Evolutionary conservation across 352 stramenopile genomes (phyloP).

Genomic region (Phytophthora sojae): DNA sequence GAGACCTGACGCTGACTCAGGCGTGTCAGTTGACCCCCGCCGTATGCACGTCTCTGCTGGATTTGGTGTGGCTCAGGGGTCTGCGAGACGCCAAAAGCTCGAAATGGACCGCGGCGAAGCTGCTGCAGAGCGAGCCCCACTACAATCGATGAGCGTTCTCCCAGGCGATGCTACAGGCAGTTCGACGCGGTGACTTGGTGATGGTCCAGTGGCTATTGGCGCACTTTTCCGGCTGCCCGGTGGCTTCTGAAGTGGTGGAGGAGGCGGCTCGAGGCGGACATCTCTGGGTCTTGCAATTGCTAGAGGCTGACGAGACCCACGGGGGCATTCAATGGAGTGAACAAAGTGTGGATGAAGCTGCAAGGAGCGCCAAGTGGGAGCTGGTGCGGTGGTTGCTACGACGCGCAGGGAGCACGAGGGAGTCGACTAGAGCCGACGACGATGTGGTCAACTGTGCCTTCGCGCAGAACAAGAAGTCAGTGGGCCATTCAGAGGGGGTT

Average conservation of each 20-base stretch:
- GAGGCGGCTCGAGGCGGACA: constrained; percentile 16
- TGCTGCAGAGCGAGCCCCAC: constrained; percentile 12
- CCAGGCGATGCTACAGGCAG: not conserved
- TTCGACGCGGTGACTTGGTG: constrained; percentile 2
- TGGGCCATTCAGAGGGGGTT: constrained; percentile 7
- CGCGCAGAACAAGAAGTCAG: constrained; percentile 16
- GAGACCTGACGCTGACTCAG: constrained; percentile 1
- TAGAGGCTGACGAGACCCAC: constrained; percentile 1
- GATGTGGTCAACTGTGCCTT: constrained; percentile 10
- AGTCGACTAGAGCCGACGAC: not conserved
- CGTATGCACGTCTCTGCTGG: constrained; percentile 4
- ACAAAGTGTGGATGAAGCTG: constrained; percentile 1
- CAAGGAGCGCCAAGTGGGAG: constrained; percentile 2
- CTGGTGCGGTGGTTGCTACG: constrained; percentile 12
- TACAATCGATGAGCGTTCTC: constrained; percentile 13
- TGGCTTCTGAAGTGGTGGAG: constrained; percentile 11
- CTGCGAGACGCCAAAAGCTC: constrained; percentile 2
- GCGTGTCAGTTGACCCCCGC: not conserved
- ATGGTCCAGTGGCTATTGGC: constrained; percentile 17
- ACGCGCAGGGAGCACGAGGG: not conserved
- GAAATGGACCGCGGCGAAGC: constrained; percentile 10
- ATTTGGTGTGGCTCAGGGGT: constrained; percentile 18
- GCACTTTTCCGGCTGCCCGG: constrained; percentile 11
- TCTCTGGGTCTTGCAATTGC: constrained; percentile 14
- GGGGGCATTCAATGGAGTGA: not conserved